Percentiles rank a stretch among this genome's conserved stretches.
These are phyloP conservation scores for Raffaelea arxii DNA, from an alignment of 2,329 filamentous ascomycete species.

Conservation along the genomic window DNA sequence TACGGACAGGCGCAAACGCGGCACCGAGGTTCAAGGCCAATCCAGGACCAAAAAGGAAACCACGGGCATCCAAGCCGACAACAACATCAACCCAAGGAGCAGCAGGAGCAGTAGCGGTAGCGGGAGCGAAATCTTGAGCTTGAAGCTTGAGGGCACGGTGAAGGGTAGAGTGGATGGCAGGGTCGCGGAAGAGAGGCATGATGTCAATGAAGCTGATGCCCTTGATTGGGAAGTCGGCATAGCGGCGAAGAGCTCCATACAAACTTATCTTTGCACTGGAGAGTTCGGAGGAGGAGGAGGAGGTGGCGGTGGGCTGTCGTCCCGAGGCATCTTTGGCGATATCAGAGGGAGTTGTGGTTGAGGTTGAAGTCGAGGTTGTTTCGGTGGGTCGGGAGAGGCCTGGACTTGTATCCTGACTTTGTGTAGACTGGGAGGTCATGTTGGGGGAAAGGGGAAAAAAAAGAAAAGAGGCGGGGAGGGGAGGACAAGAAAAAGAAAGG, in stretches of 20 bases:
- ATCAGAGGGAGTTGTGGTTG: slow-evolving; percentile 12
- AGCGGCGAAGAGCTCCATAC: slow-evolving; percentile 67
- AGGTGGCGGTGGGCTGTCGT: slow-evolving; percentile 52
- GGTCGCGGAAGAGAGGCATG: slow-evolving; percentile 84
- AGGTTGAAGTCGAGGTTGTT: slow-evolving; percentile 17
- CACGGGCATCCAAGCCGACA: slow-evolving; percentile 85
- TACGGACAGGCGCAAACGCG: slow-evolving; percentile 85
- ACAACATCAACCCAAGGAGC: slow-evolving; percentile 60
- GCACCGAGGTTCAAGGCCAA: slow-evolving; percentile 76
- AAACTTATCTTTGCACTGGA: slow-evolving; percentile 61
- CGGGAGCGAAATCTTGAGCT: slow-evolving; percentile 47
- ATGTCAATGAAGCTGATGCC: slow-evolving; percentile 98
- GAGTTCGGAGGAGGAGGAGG: slow-evolving; percentile 55
- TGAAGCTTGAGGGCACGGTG: slow-evolving; percentile 80
- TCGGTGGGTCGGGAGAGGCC: slow-evolving; percentile 17
- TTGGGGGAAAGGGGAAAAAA: slow-evolving; percentile 20
- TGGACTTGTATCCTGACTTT: slow-evolving; percentile 20
- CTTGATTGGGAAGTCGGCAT: slow-evolving; percentile 81
- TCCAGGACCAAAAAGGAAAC: slow-evolving; percentile 89
- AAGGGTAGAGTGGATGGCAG: slow-evolving; percentile 62
- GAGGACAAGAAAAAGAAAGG: slow-evolving; percentile 11
- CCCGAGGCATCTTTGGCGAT: slow-evolving; percentile 46
- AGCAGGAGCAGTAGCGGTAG: slow-evolving; percentile 18
- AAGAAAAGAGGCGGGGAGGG: slow-evolving; percentile 19
- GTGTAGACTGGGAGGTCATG: slow-evolving; percentile 22